Base-by-base conservation (phyloP, 2,329 filamentous ascomycete genomes). In the Pseudogymnoascus sp. region DNA sequence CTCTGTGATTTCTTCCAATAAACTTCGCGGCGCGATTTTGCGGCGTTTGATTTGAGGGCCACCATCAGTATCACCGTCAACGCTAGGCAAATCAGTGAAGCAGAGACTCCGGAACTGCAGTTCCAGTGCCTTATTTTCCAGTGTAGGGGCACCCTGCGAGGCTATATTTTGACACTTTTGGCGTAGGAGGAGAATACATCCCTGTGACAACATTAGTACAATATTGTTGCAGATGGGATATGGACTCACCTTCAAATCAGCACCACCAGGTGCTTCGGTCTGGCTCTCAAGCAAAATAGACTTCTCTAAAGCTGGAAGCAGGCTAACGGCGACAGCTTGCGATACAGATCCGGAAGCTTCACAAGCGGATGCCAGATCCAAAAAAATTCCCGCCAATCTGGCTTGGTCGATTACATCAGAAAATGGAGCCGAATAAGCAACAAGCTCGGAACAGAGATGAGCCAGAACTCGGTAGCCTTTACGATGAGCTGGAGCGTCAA, bases 1-100 rank as follows among this genome's bases (percentile, higher is more conserved):
- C 30, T 66, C 65, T 16, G 71, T 71, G 30, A 79, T 67, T 20
- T 72, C 66, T 35, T 73, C 70, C 7, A 72, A 74, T 71, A 50
- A 67, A 72, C 61, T 63, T 71, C 18, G 74, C 73, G 43, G 7
- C 62, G 68, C n/a, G 70, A 68, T 71, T 69, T 61, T 72, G 68
- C 59, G 39, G 7, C 59, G 68, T 61, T 72, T 73, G 6, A n/a
- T 65, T 18, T 68, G 65, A 16, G 63, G 69, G 18, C 54, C 63
- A 38, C 58, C 36, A 20, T 61, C 61, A 20, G 6, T 6, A 16
- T 38, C n/a, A 11, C 61, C 61, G n/a, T 62, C 37, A 30, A 35
- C 41, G 38, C 16, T 35, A 30, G 41, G 12, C 7, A 35, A 28
- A 35, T 50, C 47, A 12, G 50, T 60, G 11, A 72, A 58, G 7